Evolutionary conservation across 768 basidiomycete species (phyloP).

Genomic region (Dacryopinax primogenitus): DNA sequence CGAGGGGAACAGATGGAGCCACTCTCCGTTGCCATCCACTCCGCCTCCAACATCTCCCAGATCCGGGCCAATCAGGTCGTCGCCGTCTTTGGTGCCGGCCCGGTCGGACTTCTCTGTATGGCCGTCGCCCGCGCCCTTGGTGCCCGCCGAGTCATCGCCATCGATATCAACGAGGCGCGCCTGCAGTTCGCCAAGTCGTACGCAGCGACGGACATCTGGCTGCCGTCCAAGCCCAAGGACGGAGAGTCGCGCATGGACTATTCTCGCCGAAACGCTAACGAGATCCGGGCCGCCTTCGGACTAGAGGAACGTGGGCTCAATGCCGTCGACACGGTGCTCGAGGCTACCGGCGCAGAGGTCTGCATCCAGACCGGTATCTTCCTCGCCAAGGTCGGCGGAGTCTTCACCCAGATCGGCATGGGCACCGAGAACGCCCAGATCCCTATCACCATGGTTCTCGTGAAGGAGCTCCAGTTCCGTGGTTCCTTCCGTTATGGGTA

Average conservation of each 20-base stretch:
- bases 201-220: conserved; percentile 64
- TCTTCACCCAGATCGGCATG: conserved; percentile 60
- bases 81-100: conserved; percentile 76
- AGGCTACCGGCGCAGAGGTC: conserved; percentile 85
- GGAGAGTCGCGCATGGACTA: conserved; percentile 59
- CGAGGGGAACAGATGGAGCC: conserved; percentile 66
- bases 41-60: conserved; percentile 61
- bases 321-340: conserved; percentile 74
- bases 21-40: conserved; percentile 81
- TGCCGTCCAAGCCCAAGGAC: conserved; percentile 37
- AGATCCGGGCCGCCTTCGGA: conserved; percentile 50
- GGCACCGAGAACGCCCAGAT: conserved; percentile 63
- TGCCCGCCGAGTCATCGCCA: conserved; percentile 67
- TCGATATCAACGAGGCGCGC: conserved; percentile 63
- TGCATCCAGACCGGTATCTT: conserved; percentile 79
- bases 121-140: conserved; percentile 92
- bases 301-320: conserved; percentile 58
- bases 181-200: conserved; percentile 79
- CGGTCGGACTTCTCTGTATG: conserved; percentile 72
- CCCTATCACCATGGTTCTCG: conserved; percentile 53
- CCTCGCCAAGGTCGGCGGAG: conserved; percentile 55
- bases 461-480: conserved; percentile 68
- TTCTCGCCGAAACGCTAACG: conserved; percentile 55
- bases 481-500: conserved; percentile 88
- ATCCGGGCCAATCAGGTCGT: conserved; percentile 65